phyloP scores from a whole-genome alignment of 116 monocot genomes.

The Papilionanthe hybrid region DNA sequence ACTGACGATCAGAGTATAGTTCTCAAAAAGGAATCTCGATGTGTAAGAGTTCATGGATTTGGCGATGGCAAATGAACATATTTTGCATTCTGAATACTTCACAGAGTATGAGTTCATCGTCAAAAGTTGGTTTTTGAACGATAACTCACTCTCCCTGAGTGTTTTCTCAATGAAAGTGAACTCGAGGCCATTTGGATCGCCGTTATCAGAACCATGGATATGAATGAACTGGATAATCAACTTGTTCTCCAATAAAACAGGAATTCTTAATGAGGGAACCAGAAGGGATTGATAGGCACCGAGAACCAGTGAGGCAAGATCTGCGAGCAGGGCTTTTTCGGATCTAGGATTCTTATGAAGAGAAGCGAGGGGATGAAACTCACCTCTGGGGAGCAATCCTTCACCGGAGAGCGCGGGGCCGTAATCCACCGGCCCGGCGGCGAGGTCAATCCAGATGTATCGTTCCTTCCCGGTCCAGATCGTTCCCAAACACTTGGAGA shows the following conservation, averaged over 20 bases:
- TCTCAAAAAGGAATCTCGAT: constrained; percentile 84
- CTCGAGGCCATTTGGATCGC: constrained; percentile 45
- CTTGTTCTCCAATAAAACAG: constrained; percentile 48
- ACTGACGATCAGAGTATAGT: constrained; percentile 87
- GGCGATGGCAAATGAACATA: constrained; percentile 73
- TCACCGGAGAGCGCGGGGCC: constrained; percentile 86
- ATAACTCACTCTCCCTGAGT: constrained; percentile 41
- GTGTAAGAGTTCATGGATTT: constrained; percentile 70
- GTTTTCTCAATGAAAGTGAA: constrained; percentile 44
- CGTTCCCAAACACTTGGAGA: constrained; percentile 64
- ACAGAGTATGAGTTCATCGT: constrained; percentile 38
- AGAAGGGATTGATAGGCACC: constrained; percentile 61
- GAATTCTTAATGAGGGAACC: constrained; percentile 72
- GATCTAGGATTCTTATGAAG: constrained; percentile 51
- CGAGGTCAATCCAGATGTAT: constrained; percentile 84
- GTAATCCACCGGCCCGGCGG: constrained; percentile 79
- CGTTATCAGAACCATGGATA: constrained; percentile 44
- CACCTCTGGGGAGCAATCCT: constrained; percentile 73
- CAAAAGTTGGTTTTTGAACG: constrained; percentile 47
- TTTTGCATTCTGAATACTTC: constrained; percentile 59
- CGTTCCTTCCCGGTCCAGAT: constrained; percentile 57
- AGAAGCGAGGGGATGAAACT: constrained; percentile 74
- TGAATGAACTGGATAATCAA: constrained; percentile 64
- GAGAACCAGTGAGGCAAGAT: constrained; percentile 64
- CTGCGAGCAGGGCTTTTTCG: constrained; percentile 51